Evolutionary conservation across 176 grass and related monocot species (phyloP).

Genomic region (Thinopyrum elongatum): DNA sequence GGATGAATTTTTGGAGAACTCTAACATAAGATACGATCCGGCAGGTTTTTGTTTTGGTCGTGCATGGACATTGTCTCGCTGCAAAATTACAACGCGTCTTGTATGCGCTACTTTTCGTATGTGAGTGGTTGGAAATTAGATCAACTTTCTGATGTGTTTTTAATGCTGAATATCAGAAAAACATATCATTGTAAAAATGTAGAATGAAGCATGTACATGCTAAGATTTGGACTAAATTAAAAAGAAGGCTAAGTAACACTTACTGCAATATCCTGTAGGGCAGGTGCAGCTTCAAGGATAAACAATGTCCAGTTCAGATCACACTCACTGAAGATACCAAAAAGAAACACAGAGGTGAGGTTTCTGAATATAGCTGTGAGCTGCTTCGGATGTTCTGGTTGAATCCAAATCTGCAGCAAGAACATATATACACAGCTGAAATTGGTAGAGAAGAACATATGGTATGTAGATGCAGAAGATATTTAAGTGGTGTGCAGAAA

Average conservation of each 20-base stretch:
- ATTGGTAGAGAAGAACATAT: neutral
- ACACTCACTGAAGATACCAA: neutral
- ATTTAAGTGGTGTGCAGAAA: neutral
- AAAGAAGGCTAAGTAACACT: neutral
- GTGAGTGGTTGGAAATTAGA: neutral
- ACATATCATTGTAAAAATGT: too few species aligned
- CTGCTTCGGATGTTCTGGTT: neutral
- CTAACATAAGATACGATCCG: too few species aligned
- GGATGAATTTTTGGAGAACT: too few species aligned
- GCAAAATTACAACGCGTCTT: too few species aligned
- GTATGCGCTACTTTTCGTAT: too few species aligned
- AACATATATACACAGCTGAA: neutral
- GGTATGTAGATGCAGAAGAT: neutral
- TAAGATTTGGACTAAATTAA: too few species aligned
- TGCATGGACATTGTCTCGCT: too few species aligned
- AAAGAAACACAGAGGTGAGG: neutral
- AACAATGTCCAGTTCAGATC: conserved; percentile 16
- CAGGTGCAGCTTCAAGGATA: conserved; percentile 14
- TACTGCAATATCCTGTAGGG: neutral
- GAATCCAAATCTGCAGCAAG: neutral
- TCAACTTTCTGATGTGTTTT: neutral
- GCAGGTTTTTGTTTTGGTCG: too few species aligned
- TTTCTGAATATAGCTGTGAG: neutral
- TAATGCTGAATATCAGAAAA: neutral
- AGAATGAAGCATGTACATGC: too few species aligned